Evolutionary conservation across 345 rosid genomes (phyloP).

Genomic region (Corchorus capsularis): DNA sequence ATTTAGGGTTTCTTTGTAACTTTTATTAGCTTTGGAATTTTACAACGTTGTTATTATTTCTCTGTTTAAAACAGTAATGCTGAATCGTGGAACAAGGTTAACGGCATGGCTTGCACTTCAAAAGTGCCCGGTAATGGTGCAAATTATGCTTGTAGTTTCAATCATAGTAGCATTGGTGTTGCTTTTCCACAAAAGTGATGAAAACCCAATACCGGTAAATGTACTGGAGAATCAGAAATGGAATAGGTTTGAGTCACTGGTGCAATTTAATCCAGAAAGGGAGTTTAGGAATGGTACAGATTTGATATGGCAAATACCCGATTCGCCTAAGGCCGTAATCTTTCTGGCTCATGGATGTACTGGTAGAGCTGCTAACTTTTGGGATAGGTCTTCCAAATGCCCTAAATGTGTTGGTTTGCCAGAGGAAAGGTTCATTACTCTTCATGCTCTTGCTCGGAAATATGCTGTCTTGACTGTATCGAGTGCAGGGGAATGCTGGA

Average conservation of each 20-base stretch:
- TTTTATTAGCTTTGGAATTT: neutral
- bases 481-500: constrained; percentile 77
- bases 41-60: neutral
- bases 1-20: neutral
- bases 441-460: constrained; percentile 56
- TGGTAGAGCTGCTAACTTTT: constrained; percentile 76
- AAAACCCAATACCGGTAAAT: constrained; percentile 29
- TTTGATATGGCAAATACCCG: constrained; percentile 77
- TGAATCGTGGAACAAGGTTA: constrained; percentile 50
- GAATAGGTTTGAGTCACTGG: constrained; percentile 36
- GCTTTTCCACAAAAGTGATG: constrained; percentile 26
- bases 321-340: constrained; percentile 75
- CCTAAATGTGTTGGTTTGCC: constrained; percentile 74
- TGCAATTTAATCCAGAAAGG: constrained; percentile 47
- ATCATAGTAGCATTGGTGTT: constrained; percentile 35
- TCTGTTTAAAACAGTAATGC: constrained; percentile 47
- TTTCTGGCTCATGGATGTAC: constrained; percentile 90
- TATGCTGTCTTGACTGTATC: constrained; percentile 75
- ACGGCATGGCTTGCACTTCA: constrained; percentile 46
- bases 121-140: constrained; percentile 18
- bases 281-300: constrained; percentile 74
- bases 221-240: constrained; percentile 34
- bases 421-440: constrained; percentile 69
- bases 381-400: constrained; percentile 78
- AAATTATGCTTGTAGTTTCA: constrained; percentile 34